phyloP scores from a whole-genome alignment of 805 yeast genomes.

The Hanseniaspora pseudoguilliermondii region DNA sequence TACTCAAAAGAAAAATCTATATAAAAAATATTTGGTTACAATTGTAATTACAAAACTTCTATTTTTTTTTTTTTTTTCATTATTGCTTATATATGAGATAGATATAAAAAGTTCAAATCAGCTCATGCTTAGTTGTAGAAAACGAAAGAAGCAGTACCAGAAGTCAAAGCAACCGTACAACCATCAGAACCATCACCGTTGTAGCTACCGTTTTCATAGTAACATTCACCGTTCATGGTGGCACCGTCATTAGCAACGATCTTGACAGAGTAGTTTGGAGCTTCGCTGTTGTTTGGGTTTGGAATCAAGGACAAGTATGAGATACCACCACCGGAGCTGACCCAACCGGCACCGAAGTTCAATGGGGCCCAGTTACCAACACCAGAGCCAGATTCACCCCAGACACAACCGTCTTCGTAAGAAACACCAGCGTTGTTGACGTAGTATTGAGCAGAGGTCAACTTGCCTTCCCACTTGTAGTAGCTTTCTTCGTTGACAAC shows the following conservation, averaged over 20 bases:
- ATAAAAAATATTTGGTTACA: no score
- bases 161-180: constrained; percentile 82
- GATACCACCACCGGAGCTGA: constrained; percentile 38
- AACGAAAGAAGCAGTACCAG: constrained; percentile 75
- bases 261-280: constrained; percentile 62
- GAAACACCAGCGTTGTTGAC: constrained; percentile 94
- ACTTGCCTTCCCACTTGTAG: constrained; percentile 68
- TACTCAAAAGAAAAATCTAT: no score
- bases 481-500: constrained; percentile 69
- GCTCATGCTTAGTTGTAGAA: constrained; percentile 33
- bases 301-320: constrained; percentile 85
- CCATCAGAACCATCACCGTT: constrained; percentile 58
- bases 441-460: constrained; percentile 91
- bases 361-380: constrained; percentile 98
- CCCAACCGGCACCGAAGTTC: constrained; percentile 82
- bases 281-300: constrained; percentile 71
- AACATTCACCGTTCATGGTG: constrained; percentile 59
- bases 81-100: neutral
- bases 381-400: constrained; percentile 73
- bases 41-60: no score
- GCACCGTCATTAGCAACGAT: constrained; percentile 61
- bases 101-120: neutral
- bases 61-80: neutral
- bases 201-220: constrained; percentile 66
- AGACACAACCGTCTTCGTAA: constrained; percentile 79